These are phyloP conservation scores for Apiospora rasikravindrae DNA, from an alignment of 2,329 filamentous ascomycete genomes.

Conservation along the genomic window DNA sequence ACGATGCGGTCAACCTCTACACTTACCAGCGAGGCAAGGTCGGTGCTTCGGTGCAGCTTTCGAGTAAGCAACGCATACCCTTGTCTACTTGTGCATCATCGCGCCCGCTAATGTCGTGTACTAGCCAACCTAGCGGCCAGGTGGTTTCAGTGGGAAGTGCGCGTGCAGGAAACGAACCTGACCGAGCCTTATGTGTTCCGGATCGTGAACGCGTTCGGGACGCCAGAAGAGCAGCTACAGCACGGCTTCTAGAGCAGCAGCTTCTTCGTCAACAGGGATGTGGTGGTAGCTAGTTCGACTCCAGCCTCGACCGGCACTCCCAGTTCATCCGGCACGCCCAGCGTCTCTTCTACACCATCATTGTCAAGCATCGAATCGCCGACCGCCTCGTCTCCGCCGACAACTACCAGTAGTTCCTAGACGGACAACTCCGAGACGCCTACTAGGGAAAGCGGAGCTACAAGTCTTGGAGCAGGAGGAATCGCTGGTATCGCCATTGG, in stretches of 20 bases:
- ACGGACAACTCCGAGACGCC: background rate
- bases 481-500: background rate
- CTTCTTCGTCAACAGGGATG: background rate
- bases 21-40: conserved; percentile 4
- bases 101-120: background rate
- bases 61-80: background rate
- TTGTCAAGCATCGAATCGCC: background rate
- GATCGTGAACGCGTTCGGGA: background rate
- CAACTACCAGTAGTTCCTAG: background rate
- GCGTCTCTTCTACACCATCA: background rate
- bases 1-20: background rate
- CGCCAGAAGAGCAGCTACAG: background rate
- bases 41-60: background rate
- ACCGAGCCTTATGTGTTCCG: conserved; percentile 8
- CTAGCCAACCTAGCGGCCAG: background rate
- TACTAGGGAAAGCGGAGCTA: background rate
- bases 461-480: background rate
- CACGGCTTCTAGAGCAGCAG: background rate
- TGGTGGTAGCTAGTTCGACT: background rate
- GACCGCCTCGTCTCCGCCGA: background rate
- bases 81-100: background rate
- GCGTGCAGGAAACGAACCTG: background rate
- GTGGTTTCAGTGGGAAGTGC: conserved; percentile 3
- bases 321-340: background rate
- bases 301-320: background rate